Base-by-base conservation (phyloP, 352 stramenopile species). In the Pythium myriotylum region DNA sequence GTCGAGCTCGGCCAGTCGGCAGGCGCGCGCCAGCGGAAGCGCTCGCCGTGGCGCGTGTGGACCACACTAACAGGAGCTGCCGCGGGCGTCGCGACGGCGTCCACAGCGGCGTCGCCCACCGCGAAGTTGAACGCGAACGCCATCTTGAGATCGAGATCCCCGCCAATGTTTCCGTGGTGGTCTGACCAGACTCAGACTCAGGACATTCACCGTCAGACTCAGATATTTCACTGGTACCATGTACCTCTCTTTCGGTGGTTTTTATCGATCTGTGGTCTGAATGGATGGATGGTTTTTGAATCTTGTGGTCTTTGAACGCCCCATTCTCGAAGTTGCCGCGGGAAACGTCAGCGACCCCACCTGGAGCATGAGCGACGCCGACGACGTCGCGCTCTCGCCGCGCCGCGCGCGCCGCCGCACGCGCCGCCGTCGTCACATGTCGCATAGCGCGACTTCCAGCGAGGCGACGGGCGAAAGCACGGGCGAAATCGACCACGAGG, bases 41-140 rank as follows among this genome's bases (percentile, higher is more conserved):
- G 73, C 70, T 89, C 78, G 19, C 80, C 80, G 17, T 72, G 53
- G 19, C 80, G 80, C 60, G 69, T 77, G 33, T 74, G 72, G 2
- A 45, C 52, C 17, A 62, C 51, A 16, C 22, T 35, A 20, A 37
- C 23, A 20, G 55, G 27, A 1, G 45, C 6, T 20, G 20, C 19
- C 0, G 45, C 14, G 10, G 50, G 0, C 6, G 48, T 20, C 16
- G 56, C 12, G 4, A 35, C 2, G 20, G 42, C 23, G 17, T 42
- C 22, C 39, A 24, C 37, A 26, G 57, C 27, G 13, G 5, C 65
- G 17, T 68, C 69, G 22, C 59, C 65, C 37, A 89, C 53, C 12
- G 72, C 57, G 69, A 91, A 91, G 67, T 89, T 89, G 68, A 91
- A 91, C 58, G 74, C 77, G 68, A 91, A 91, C 32, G 61, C 70